Evolutionary conservation across 2,329 filamentous ascomycete species (phyloP).

Genomic region (Botryotinia convoluta): DNA sequence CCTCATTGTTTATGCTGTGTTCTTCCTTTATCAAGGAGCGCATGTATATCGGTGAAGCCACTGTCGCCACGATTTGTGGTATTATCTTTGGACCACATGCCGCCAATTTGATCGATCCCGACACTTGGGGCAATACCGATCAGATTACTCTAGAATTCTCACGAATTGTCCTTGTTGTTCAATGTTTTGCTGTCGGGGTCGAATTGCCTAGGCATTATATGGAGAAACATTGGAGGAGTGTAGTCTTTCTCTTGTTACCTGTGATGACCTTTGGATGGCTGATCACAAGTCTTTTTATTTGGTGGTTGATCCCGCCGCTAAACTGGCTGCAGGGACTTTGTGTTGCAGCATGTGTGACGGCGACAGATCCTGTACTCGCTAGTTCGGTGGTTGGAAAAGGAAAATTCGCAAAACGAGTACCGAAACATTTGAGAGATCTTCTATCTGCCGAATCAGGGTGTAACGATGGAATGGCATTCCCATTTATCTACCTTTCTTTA

Average conservation of each 20-base stretch:
- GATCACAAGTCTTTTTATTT: slow-evolving; percentile 88
- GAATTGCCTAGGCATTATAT: slow-evolving; percentile 93
- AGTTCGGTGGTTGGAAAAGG: slow-evolving; percentile 98
- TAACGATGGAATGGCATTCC: slow-evolving; percentile 99
- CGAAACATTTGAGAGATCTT: slow-evolving; percentile 93
- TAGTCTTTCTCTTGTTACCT: slow-evolving; percentile 80
- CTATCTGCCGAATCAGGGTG: slow-evolving; percentile 96
- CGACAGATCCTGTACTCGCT: slow-evolving; percentile 93
- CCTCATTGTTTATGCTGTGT: slow-evolving; percentile 95
- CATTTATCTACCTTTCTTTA: slow-evolving; percentile 88
- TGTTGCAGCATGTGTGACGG: slow-evolving; percentile 89
- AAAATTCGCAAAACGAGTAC: slow-evolving; percentile 96
- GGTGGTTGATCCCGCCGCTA: slow-evolving; percentile 78
- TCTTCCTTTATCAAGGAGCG: slow-evolving; percentile 98
- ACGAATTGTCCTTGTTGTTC: slow-evolving; percentile 83
- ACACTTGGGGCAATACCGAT: slow-evolving; percentile 77
- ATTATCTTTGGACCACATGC: slow-evolving; percentile 87
- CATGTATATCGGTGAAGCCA: slow-evolving; percentile 97
- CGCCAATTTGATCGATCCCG: slow-evolving; percentile 74
- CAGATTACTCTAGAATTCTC: slow-evolving; percentile 88
- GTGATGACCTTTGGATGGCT: slow-evolving; percentile 98
- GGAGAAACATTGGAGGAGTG: slow-evolving; percentile 96
- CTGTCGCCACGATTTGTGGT: slow-evolving; percentile 83
- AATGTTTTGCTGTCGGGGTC: slow-evolving; percentile 89
- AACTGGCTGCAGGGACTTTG: slow-evolving; percentile 88